Conservation (phyloP, 139 green algal genomes). For the Tetraselmis chui region DNA sequence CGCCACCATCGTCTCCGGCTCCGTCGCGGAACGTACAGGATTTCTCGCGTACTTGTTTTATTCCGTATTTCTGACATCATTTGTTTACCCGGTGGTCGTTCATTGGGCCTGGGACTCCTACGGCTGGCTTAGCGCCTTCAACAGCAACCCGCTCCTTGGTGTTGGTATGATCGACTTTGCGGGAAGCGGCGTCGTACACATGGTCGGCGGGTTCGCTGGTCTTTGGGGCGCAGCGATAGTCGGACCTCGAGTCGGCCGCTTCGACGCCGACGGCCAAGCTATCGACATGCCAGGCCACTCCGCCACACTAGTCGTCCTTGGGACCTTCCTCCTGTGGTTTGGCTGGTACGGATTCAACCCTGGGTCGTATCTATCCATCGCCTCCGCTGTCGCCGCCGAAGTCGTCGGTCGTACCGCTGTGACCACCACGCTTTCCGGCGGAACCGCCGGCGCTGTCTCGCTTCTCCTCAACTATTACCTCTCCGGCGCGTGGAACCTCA, state of each 20-base stretch:
- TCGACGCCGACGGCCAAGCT: slow-evolving; percentile 58
- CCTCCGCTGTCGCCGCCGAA: background rate
- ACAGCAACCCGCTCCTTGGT: slow-evolving; percentile 20
- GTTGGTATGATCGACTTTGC: slow-evolving; percentile 48
- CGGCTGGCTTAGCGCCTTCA: slow-evolving; percentile 49
- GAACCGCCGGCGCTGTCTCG: slow-evolving; percentile 41
- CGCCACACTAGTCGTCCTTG: slow-evolving; percentile 50
- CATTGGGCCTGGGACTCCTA: slow-evolving; percentile 55
- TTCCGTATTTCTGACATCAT: slow-evolving; percentile 43
- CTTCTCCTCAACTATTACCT: slow-evolving; percentile 31
- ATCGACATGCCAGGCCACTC: slow-evolving; percentile 72
- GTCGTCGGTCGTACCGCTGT: slow-evolving; percentile 46
- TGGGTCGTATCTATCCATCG: slow-evolving; percentile 53
- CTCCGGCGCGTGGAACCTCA: slow-evolving; percentile 61
- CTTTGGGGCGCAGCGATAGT: slow-evolving; percentile 53
- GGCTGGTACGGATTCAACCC: slow-evolving; percentile 89
- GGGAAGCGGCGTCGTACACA: slow-evolving; percentile 44
- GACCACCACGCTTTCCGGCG: slow-evolving; percentile 74
- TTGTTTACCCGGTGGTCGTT: slow-evolving; percentile 66
- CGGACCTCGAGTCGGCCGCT: slow-evolving; percentile 87
- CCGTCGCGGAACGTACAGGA: slow-evolving; percentile 1
- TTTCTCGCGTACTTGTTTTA: slow-evolving; percentile 28
- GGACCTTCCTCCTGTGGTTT: slow-evolving; percentile 85
- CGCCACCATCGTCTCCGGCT: slow-evolving; percentile 15
- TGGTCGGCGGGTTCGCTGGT: slow-evolving; percentile 13